A percentile compares a stretch with the other conserved stretches of the same genome.
phyloP scores from a whole-genome alignment of 2,329 filamentous ascomycete species.

The Clonostachys sp. region DNA sequence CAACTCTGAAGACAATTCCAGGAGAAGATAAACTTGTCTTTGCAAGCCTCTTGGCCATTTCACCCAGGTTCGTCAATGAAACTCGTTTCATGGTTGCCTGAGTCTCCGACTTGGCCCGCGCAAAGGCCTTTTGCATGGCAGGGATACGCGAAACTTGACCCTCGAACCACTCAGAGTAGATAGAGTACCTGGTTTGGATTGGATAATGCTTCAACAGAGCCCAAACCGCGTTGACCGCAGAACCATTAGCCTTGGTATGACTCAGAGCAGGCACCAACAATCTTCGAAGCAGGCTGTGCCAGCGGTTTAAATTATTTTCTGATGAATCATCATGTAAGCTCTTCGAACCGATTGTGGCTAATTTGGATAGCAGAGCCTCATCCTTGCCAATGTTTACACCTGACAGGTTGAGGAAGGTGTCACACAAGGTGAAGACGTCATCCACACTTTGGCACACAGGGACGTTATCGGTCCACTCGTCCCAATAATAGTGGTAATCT shows the following conservation, averaged over 20 bases:
- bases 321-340: slow-evolving; percentile 70
- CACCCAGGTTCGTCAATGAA: slow-evolving; percentile 78
- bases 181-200: slow-evolving; percentile 70
- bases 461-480: slow-evolving; percentile 92
- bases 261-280: slow-evolving; percentile 86
- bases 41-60: slow-evolving; percentile 82
- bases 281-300: slow-evolving; percentile 79
- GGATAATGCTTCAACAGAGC: slow-evolving; percentile 77
- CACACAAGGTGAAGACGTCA: slow-evolving; percentile 83
- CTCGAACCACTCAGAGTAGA: slow-evolving; percentile 92
- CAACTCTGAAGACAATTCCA: slow-evolving; percentile 84
- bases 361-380: slow-evolving; percentile 68
- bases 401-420: slow-evolving; percentile 77
- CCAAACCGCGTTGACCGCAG: slow-evolving; percentile 82
- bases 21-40: slow-evolving; percentile 92
- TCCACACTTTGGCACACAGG: slow-evolving; percentile 87
- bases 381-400: slow-evolving; percentile 90
- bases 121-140: slow-evolving; percentile 75
- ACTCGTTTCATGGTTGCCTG: slow-evolving; percentile 84
- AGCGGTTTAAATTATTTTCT: slow-evolving; percentile 66
- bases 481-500: slow-evolving; percentile 94
- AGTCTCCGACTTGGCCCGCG: slow-evolving; percentile 72
- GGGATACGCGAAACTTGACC: slow-evolving; percentile 73
- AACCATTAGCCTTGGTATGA: slow-evolving; percentile 78
- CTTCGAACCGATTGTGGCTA: slow-evolving; percentile 79